phyloP scores from a whole-genome alignment of 352 stramenopile genomes.

The Phytophthora ramorum region DNA sequence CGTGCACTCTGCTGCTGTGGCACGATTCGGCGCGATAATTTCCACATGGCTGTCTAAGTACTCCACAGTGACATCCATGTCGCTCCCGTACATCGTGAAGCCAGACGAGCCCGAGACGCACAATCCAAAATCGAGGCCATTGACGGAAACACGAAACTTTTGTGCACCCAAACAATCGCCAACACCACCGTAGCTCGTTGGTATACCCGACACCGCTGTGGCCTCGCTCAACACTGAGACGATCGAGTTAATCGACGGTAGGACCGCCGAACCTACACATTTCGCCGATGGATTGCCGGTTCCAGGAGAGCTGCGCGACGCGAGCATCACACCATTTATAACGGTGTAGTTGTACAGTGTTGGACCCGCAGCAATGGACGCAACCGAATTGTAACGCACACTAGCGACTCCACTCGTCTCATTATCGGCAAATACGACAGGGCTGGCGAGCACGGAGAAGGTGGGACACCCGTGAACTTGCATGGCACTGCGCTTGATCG shows the following conservation, averaged over 20 bases:
- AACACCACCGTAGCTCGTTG: not conserved
- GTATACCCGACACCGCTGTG: constrained; percentile 5
- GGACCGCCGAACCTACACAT: constrained; percentile 4
- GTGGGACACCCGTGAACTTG: constrained; percentile 13
- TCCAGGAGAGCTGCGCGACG: not conserved
- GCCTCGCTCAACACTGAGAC: not conserved
- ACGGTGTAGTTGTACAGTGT: constrained; percentile 34
- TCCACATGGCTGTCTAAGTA: constrained; percentile 5
- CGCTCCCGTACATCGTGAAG: constrained; percentile 16
- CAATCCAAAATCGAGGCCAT: constrained; percentile 16
- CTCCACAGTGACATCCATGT: constrained; percentile 22
- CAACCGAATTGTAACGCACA: constrained; percentile 37
- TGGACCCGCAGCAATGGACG: constrained; percentile 14
- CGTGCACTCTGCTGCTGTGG: not conserved
- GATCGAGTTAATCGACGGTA: constrained; percentile 20
- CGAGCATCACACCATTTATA: constrained; percentile 26
- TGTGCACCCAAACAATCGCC: constrained; percentile 7
- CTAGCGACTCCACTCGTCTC: not conserved
- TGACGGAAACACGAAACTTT: constrained; percentile 12
- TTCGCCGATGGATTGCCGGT: not conserved
- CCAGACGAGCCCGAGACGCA: constrained; percentile 14
- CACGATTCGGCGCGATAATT: not conserved
- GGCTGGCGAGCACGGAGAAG: constrained; percentile 15
- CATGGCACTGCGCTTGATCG: constrained; percentile 39
- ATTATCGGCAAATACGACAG: constrained; percentile 12